Evolutionary conservation across 2,329 filamentous ascomycete genomes (phyloP).

Genomic region (Coniochaeta ligniaria): DNA sequence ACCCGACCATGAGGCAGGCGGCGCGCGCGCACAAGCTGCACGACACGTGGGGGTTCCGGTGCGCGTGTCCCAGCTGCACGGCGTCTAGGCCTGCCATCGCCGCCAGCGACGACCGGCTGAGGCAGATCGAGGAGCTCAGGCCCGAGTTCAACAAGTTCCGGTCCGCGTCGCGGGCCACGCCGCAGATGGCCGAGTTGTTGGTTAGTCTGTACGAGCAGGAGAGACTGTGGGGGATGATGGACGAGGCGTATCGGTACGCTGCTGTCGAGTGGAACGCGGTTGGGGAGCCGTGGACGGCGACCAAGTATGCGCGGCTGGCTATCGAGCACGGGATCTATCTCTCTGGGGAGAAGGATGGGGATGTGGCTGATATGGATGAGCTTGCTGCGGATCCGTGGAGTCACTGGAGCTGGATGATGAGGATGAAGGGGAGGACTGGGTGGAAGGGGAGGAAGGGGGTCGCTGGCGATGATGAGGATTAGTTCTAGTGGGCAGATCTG

Average conservation of each 20-base stretch:
- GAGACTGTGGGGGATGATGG: conserved; percentile 23
- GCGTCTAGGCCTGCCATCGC: conserved; percentile 14
- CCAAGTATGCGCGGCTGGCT: conserved; percentile 28
- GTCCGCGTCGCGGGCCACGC: conserved; percentile 19
- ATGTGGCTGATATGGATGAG: conserved; percentile 25
- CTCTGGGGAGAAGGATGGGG: conserved; percentile 19
- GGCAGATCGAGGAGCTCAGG: conserved; percentile 22
- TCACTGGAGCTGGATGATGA: conserved; percentile 32
- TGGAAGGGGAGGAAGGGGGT: conserved; percentile 11
- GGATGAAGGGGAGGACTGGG: conserved; percentile 22
- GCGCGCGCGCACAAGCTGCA: conserved; percentile 22
- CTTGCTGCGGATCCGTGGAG: conserved; percentile 25
- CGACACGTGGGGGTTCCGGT: conserved; percentile 30
- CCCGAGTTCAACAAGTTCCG: conserved; percentile 23
- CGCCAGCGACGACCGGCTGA: conserved; percentile 29
- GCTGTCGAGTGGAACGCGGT: conserved; percentile 30
- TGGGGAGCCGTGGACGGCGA: conserved; percentile 30
- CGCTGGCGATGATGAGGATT: not conserved
- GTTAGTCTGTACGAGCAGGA: conserved; percentile 32
- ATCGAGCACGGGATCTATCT: conserved; percentile 26
- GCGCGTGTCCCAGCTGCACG: conserved; percentile 31
- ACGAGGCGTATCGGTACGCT: conserved; percentile 28
- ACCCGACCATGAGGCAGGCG: conserved; percentile 21
- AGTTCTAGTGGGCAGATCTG: not conserved
- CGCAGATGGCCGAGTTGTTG: conserved; percentile 30